Evolutionary conservation across 2,329 filamentous ascomycete species (phyloP).

Genomic region (Colletotrichum brevisporum): DNA sequence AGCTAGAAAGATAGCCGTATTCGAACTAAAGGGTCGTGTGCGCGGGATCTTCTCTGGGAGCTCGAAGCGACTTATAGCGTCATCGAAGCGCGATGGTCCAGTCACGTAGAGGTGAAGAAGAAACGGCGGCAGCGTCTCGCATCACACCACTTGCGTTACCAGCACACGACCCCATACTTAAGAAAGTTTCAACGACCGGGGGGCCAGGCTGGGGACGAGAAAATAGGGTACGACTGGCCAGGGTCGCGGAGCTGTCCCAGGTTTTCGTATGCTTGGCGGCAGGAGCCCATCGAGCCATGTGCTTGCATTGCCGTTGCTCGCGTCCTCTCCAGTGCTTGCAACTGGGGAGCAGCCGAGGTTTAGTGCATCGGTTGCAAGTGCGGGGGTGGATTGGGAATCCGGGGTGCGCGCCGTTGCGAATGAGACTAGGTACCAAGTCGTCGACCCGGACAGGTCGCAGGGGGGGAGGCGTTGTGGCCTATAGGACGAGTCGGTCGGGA

Average conservation of each 20-base stretch:
- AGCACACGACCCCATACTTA: constrained; percentile 23
- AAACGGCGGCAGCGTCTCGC: neutral
- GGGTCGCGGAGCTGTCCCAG: constrained; percentile 15
- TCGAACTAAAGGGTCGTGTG: neutral
- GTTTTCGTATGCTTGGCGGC: constrained; percentile 5
- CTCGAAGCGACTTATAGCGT: constrained; percentile 1
- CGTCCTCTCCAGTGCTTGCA: constrained; percentile 5
- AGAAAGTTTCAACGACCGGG: constrained; percentile 16
- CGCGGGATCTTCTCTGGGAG: constrained; percentile 3
- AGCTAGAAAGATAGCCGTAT: neutral
- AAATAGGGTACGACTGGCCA: constrained; percentile 6
- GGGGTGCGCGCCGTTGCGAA: constrained; percentile 13
- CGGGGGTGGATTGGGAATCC: constrained; percentile 20
- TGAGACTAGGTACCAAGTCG: neutral
- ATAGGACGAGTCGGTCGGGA: constrained; percentile 18
- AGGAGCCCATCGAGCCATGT: constrained; percentile 20
- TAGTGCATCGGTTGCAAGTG: constrained; percentile 24
- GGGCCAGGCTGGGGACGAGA: neutral
- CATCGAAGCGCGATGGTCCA: neutral
- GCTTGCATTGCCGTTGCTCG: neutral
- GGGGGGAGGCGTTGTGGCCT: constrained; percentile 5
- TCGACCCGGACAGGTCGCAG: neutral
- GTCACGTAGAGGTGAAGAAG: neutral
- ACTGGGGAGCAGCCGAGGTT: constrained; percentile 33
- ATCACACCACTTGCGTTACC: neutral